Base-by-base conservation (phyloP, 2,329 filamentous ascomycete genomes). In the Bipolaris victoriae region DNA sequence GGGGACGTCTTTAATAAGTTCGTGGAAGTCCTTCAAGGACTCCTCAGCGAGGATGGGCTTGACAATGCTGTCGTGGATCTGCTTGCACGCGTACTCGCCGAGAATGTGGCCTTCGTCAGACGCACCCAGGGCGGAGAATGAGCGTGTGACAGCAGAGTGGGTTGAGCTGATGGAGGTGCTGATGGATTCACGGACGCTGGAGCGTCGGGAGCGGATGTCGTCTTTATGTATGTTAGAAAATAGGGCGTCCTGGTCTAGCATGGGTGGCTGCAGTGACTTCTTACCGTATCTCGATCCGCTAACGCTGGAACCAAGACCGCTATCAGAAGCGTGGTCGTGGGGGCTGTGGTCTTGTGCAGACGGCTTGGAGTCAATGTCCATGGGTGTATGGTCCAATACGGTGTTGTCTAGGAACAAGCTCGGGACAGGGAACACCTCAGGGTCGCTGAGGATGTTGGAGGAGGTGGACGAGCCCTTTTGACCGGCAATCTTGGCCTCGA, bases 291-390 rank as follows among this genome's bases (percentile, higher is more conserved):
- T 83, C 46, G 74, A 74, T 49, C 86, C 90, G 59, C 82, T 85
- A 69, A 97, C 83, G 40, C 92, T 97, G 41, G 91, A 90, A 50
- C 93, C 93, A 62, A 97, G 82, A 52, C 92, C 93, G 75, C 92
- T 96, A 79, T 97, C 93, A 15, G 91, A 95, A 57, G 86, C 85
- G 78, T 92, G 89, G 70, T 87, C 85, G 71, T 88, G 84, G 56
- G 66, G 64, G 66, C 56, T 69, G 41, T 81, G 82, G 58, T 70
- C 67, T 41, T 60, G 61, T 54, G 62, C 57, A 51, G 61, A 49
- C 22, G 69, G 80, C 79, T 71, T 86, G 56, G 63, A 62, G 71
- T 75, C 75, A 58, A 76, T 65, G 39, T 75, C 77, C 74, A 78
- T 78, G 31, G 62, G 72, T 49, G 73, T 70, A 45, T 62, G 56